Base-by-base conservation (phyloP, 106 monocot species). In the Iris macrosiphon region DNA sequence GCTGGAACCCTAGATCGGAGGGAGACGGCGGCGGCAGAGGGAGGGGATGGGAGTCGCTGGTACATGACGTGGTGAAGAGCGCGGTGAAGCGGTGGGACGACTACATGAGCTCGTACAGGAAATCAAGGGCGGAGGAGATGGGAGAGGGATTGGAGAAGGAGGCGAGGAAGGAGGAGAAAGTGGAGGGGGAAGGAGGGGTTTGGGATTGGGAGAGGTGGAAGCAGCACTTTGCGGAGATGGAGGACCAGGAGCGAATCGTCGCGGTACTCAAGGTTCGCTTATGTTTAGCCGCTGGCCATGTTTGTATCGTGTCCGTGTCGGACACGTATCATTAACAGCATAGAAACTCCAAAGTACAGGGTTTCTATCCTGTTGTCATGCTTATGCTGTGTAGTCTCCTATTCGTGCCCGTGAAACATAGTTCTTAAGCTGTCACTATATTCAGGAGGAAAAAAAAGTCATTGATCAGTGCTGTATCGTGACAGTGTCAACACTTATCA, bases 191-290 rank as follows among this genome's bases (percentile, higher is more conserved):
- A 49, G 23, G 47, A 37, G 63, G 27, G 37, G 72, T 70, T 7
- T 92, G 91, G 91, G 73, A 72, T 62, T 92, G 91, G 91, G 75
- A 79, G 34, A 59, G 85, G 65, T 92, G 91, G 91, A 70, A 79
- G 43, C 61, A 56, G 52, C 79, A 92, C 48, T 85, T 92, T 50
- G 50, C 40, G 4, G 79, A 86, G 55, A 48, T 82, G 3, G 81
- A 86, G 42, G 91, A 82, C 48, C 68, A 78, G 48, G 79, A 82
- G 70, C 66, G 40, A 45, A 67, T 86, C 56, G 66, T 79, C 13
- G 60, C 53, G 1, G 63, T 61, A 39, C 65, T 92, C 26, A 82
- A 79, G 91, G 91, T 89, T 33, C 28, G n/a, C 24, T 42, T 13
- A 3, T 22, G 3, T 48, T 16, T 15, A 44, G 20, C n/a, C 29